A percentile compares a stretch with the other conserved stretches of the same genome.
phyloP scores from a whole-genome alignment of 2,329 filamentous ascomycete genomes.

The Colletotrichum tropicale region DNA sequence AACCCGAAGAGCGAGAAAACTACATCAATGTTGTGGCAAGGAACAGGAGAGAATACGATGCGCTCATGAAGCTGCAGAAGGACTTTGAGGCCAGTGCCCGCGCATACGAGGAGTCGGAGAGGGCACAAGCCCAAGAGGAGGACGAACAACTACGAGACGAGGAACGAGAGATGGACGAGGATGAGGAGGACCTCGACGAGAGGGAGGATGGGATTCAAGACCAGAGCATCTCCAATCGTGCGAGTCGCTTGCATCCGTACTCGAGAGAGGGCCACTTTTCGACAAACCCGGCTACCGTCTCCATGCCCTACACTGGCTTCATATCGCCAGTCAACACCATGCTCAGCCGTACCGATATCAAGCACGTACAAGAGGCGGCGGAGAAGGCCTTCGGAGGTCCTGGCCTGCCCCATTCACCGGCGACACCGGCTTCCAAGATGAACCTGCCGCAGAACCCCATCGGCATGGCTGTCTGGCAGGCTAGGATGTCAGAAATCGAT shows the following conservation, averaged over 20 bases:
- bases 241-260: slow-evolving; percentile 71
- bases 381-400: slow-evolving; percentile 77
- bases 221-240: slow-evolving; percentile 20
- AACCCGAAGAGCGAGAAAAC: slow-evolving; percentile 39
- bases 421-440: slow-evolving; percentile 65
- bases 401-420: slow-evolving; percentile 77
- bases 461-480: slow-evolving; percentile 65
- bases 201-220: slow-evolving; percentile 14
- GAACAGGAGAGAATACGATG: slow-evolving; percentile 59
- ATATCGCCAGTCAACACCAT: slow-evolving; percentile 73
- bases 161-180: slow-evolving; percentile 32
- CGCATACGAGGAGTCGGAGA: slow-evolving; percentile 32
- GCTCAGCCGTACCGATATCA: slow-evolving; percentile 70
- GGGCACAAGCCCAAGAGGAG: slow-evolving; percentile 38
- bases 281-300: slow-evolving; percentile 74
- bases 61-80: slow-evolving; percentile 58
- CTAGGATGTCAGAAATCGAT: slow-evolving; percentile 75
- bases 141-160: slow-evolving; percentile 39
- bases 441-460: slow-evolving; percentile 68
- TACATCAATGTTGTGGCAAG: slow-evolving; percentile 56
- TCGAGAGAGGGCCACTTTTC: slow-evolving; percentile 77
- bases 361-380: slow-evolving; percentile 76
- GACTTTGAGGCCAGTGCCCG: slow-evolving; percentile 55
- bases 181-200: slow-evolving; percentile 40
- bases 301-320: slow-evolving; percentile 74